Conservation (phyloP, 768 basidiomycete species). For the Calocera cornea region DNA sequence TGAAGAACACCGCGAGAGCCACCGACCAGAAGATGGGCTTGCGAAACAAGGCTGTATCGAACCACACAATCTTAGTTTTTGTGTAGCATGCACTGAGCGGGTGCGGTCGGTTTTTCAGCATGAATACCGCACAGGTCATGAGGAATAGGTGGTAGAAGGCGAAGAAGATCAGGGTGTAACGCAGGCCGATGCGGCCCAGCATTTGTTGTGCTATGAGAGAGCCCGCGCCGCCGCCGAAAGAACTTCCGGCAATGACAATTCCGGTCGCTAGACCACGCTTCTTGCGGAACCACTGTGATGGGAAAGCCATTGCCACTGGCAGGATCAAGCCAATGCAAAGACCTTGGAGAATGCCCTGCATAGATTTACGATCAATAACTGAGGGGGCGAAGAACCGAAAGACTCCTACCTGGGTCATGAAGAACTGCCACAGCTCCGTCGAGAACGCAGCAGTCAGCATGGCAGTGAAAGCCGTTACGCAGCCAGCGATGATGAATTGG, state of each 20-base stretch:
- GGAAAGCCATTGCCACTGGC: constrained; percentile 4
- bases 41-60: constrained; percentile 9
- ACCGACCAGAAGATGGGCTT: constrained; percentile 24
- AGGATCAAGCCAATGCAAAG: background rate
- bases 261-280: constrained; percentile 4
- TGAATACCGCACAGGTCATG: constrained; percentile 21
- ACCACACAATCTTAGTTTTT: constrained; percentile 9
- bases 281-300: constrained; percentile 4
- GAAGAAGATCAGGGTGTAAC: constrained; percentile 25
- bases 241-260: constrained; percentile 2
- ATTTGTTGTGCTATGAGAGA: constrained; percentile 21
- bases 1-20: constrained; percentile 22
- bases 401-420: constrained; percentile 1
- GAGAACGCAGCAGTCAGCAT: constrained; percentile 5
- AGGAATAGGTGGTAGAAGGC: constrained; percentile 20
- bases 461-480: background rate
- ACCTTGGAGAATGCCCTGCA: constrained; percentile 5
- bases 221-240: constrained; percentile 9
- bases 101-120: constrained; percentile 22
- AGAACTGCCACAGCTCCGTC: constrained; percentile 5
- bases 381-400: background rate
- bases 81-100: background rate
- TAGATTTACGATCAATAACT: background rate
- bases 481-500: constrained; percentile 6
- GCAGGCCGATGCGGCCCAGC: constrained; percentile 22